Conservation (phyloP, 73 alveolate species). For the Tetrahymena thermophila region DNA sequence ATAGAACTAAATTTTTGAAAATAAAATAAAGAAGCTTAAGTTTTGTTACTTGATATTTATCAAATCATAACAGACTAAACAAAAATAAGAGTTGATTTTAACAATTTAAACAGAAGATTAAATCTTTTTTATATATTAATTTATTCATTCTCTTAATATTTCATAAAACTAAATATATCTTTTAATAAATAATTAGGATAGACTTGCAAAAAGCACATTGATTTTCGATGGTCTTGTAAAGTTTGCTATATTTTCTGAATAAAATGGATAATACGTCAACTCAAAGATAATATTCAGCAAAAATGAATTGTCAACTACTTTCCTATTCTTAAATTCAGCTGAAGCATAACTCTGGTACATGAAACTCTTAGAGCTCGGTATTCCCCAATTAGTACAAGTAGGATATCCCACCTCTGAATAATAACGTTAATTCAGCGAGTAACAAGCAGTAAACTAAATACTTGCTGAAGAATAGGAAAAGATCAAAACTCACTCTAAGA, state of each 20-base stretch:
- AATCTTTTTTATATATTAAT: background rate
- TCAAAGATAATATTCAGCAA: background rate
- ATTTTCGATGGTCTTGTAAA: background rate
- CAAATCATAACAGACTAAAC: too few species aligned
- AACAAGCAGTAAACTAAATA: background rate
- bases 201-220: background rate
- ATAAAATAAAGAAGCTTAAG: background rate
- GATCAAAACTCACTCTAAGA: background rate
- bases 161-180: background rate
- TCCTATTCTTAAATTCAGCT: background rate
- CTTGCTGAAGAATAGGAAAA: background rate
- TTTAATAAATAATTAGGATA: background rate
- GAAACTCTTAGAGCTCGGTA: background rate
- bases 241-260: background rate
- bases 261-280: background rate
- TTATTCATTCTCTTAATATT: background rate
- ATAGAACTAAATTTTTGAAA: background rate
- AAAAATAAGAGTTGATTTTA: too few species aligned
- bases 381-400: background rate
- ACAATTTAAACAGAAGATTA: background rate
- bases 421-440: background rate
- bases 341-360: background rate
- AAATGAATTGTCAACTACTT: background rate
- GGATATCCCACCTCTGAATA: background rate
- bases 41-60: background rate